phyloP scores from a whole-genome alignment of 148 eudicot species.

The Gaultheria prostrata region DNA sequence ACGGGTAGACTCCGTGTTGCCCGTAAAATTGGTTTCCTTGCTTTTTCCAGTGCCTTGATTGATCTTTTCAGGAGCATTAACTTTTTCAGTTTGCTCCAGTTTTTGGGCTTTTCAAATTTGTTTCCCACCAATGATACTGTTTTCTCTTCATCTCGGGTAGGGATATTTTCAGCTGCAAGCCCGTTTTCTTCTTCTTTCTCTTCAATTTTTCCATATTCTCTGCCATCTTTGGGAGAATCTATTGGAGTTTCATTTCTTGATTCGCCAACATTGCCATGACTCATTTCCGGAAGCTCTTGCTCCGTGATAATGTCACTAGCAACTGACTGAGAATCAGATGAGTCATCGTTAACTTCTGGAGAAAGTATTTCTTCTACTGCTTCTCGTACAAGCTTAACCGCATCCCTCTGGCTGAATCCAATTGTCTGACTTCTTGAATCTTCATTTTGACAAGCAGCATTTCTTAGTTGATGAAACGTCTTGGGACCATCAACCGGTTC shows the following conservation, averaged over 20 bases:
- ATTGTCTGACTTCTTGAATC: conserved; percentile 26
- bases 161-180: conserved; percentile 9
- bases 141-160: conserved; percentile 20
- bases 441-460: conserved; percentile 7
- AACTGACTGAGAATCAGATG: conserved; percentile 42
- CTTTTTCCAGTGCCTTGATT: conserved; percentile 68
- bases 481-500: conserved; percentile 17
- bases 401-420: conserved; percentile 50
- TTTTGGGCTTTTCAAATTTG: conserved; percentile 28
- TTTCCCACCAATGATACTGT: conserved; percentile 8
- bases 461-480: neutral
- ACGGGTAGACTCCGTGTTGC: conserved; percentile 21
- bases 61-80: conserved; percentile 62
- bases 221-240: neutral
- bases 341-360: conserved; percentile 46
- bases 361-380: conserved; percentile 72
- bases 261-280: conserved; percentile 19
- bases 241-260: conserved; percentile 8
- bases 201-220: neutral
- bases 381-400: conserved; percentile 64
- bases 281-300: conserved; percentile 23
- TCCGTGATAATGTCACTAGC: conserved; percentile 36
- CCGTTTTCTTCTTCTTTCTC: conserved; percentile 18
- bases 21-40: conserved; percentile 38
- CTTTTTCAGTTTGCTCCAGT: conserved; percentile 61